A percentile compares a stretch with the other conserved stretches of the same genome.
Conservation (phyloP, 2,329 filamentous ascomycete species). For the Alternaria novae-zelandiae region DNA sequence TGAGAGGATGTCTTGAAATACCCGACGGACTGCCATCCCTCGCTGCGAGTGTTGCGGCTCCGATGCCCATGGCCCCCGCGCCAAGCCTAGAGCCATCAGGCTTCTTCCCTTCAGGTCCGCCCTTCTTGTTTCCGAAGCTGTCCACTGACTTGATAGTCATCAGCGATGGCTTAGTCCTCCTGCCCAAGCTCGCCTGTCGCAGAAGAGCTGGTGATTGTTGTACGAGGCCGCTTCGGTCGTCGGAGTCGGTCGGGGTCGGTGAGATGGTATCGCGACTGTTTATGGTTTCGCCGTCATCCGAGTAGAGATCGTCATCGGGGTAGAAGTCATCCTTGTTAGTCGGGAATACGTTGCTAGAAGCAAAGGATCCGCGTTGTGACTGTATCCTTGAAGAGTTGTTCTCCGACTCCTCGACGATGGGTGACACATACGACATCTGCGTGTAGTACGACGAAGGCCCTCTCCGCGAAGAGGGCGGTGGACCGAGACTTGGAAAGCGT, state of each 20-base stretch:
- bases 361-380: constrained; percentile 53
- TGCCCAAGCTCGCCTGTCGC: constrained; percentile 57
- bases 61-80: constrained; percentile 31
- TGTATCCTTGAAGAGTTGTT: constrained; percentile 51
- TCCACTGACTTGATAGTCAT: constrained; percentile 57
- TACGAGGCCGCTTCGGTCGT: constrained; percentile 49
- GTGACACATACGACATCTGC: constrained; percentile 55
- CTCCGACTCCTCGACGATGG: constrained; percentile 58
- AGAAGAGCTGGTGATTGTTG: constrained; percentile 36
- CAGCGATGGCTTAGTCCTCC: constrained; percentile 55
- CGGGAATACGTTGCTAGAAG: constrained; percentile 58
- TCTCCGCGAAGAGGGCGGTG: constrained; percentile 56
- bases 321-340: constrained; percentile 51
- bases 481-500: constrained; percentile 53
- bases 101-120: constrained; percentile 26
- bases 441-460: constrained; percentile 58
- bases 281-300: constrained; percentile 49
- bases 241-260: constrained; percentile 36
- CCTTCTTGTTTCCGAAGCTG: constrained; percentile 33
- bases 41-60: constrained; percentile 33
- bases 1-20: constrained; percentile 31
- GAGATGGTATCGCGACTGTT: constrained; percentile 39
- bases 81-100: constrained; percentile 15
- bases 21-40: constrained; percentile 31
- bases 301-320: constrained; percentile 43